Evolutionary conservation across 2,329 filamentous ascomycete species (phyloP).

Genomic region (Pseudogymnoascus sp.): DNA sequence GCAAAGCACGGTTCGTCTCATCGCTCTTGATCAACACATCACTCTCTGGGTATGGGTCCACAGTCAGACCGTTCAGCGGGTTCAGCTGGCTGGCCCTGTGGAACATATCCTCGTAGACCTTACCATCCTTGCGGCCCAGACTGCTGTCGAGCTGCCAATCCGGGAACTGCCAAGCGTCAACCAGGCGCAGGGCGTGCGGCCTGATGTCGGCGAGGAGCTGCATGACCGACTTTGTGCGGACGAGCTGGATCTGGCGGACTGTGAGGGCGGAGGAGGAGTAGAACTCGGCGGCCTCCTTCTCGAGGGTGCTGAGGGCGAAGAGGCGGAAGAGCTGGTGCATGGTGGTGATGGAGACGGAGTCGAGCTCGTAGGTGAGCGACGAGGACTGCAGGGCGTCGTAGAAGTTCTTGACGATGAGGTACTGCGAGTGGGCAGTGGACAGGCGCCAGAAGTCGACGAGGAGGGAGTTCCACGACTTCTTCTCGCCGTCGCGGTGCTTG

Average conservation of each 20-base stretch:
- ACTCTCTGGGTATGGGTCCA: conserved; percentile 63
- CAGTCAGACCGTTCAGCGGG: conserved; percentile 61
- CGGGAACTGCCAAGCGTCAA: conserved; percentile 68
- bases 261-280: conserved; percentile 62
- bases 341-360: conserved; percentile 47
- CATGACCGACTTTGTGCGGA: conserved; percentile 59
- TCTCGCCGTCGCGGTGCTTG: conserved; percentile 65
- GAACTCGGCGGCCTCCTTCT: conserved; percentile 63
- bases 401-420: conserved; percentile 72
- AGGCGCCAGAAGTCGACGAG: conserved; percentile 73
- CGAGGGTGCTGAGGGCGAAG: conserved; percentile 57
- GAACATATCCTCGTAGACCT: conserved; percentile 73
- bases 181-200: conserved; percentile 62
- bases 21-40: conserved; percentile 54
- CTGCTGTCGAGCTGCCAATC: conserved; percentile 71
- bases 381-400: conserved; percentile 57
- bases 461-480: conserved; percentile 69
- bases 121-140: conserved; percentile 62
- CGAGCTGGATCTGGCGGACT: conserved; percentile 63
- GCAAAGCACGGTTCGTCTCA: conserved; percentile 34
- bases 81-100: conserved; percentile 63
- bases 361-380: conserved; percentile 44
- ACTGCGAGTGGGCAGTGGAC: conserved; percentile 66
- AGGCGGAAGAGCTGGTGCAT: conserved; percentile 61
- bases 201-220: conserved; percentile 62